A percentile compares a stretch with the other conserved stretches of the same genome.
phyloP scores from a whole-genome alignment of 2,329 filamentous ascomycete species.

The Fonsecaea erecta region DNA sequence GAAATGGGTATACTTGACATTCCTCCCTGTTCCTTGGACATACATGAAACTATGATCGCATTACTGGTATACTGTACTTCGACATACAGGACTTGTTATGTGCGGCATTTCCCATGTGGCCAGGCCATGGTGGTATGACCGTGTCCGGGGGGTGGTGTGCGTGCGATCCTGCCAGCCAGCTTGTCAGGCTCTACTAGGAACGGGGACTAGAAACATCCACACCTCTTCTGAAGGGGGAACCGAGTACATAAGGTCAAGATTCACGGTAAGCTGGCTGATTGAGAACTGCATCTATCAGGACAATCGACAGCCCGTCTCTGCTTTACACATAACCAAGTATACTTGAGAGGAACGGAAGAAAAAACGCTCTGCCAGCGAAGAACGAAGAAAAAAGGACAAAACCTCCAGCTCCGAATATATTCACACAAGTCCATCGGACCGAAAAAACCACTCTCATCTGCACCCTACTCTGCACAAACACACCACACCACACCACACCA shows the following conservation, averaged over 20 bases:
- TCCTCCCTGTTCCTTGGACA: neutral
- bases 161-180: no score
- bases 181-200: no score
- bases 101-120: neutral
- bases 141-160: no score
- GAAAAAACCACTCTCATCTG: neutral
- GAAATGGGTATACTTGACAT: no score
- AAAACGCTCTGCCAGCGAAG: neutral
- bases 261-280: no score
- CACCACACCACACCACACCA: neutral
- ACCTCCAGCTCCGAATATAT: neutral
- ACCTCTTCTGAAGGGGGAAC: no score
- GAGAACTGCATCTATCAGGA: neutral
- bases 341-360: neutral
- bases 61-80: no score
- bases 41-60: neutral
- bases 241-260: no score
- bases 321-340: neutral
- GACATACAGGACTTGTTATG: no score
- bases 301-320: neutral
- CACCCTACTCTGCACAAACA: no score
- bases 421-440: neutral
- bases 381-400: neutral
- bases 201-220: no score
- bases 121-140: no score